Base-by-base conservation (phyloP, 2,329 filamentous ascomycete species). In the Colletotrichum spaethianum region DNA sequence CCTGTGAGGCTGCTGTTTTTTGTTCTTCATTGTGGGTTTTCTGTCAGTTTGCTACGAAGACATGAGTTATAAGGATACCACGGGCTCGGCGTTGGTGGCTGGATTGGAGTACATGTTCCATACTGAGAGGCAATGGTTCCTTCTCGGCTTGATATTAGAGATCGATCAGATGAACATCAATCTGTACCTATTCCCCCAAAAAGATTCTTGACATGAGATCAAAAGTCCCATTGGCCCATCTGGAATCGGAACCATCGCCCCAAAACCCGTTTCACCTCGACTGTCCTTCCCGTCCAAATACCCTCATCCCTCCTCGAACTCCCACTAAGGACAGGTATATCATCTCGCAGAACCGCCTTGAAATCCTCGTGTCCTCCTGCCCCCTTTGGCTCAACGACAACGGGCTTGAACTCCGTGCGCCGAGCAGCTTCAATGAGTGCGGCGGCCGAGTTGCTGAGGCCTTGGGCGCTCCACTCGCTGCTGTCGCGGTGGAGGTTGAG, bases 381-480 rank as follows among this genome's bases (percentile, higher is more conserved):
- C 64, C 72, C 56, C 50, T 76, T 78, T 3, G 86, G 84, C 77
- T 92, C 89, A 3, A 87, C 75, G 9, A 90, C 70, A 3, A 86
- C 80, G 5, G 87, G 82, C 26, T 77, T 79, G 73, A 88, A 85
- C 0, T 78, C 80, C 8, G 81, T 79, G 23, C 86, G 83, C 44
- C 77, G 76, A 0, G 91, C 91, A 2, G 88, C 86, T 70, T 94
- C 92, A 11, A 93, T 87, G 1, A 93, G 80, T 0, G 85, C 82
- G 2, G 93, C 87, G n/a, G 90, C 85, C 1, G 91, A 91, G 69
- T 86, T 86, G 26, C 89, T 86, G 16, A 95, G 79, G 0, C 93
- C 93, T 80, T 95, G 93, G 0, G 91, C 92, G 62, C 92, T 94
- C 89, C 93, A 95, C 72, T 93, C 92, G 73, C 90, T 90, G 0